phyloP scores from a whole-genome alignment of 2,329 filamentous ascomycete genomes.

The Chaetomiaceae sp. region DNA sequence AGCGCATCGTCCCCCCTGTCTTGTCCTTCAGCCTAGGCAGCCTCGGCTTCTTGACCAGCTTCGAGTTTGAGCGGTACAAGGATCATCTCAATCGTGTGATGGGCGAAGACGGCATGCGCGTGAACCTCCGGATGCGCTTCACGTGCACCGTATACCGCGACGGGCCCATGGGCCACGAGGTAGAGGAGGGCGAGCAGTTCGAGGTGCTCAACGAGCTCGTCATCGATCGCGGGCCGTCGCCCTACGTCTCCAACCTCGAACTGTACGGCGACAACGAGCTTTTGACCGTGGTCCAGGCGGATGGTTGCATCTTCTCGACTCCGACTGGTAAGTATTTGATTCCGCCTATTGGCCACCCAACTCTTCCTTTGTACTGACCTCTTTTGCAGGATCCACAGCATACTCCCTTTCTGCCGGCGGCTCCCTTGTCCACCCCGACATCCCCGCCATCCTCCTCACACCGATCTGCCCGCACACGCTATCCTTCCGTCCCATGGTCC shows the following conservation, averaged over 20 bases:
- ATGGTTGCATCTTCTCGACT: constrained; percentile 96
- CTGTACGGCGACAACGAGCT: constrained; percentile 93
- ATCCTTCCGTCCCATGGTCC: constrained; percentile 95
- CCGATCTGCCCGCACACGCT: constrained; percentile 97
- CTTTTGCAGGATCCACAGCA: constrained; percentile 68
- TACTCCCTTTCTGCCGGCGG: constrained; percentile 95
- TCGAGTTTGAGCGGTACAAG: constrained; percentile 84
- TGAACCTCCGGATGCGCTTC: constrained; percentile 97
- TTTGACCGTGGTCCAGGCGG: constrained; percentile 90
- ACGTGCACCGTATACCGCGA: constrained; percentile 93
- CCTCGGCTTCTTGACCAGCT: constrained; percentile 83
- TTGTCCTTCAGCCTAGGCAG: constrained; percentile 80
- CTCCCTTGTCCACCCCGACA: constrained; percentile 92
- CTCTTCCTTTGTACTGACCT: constrained; percentile 6
- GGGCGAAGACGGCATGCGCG: constrained; percentile 92
- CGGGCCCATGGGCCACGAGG: constrained; percentile 54
- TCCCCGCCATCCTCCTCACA: constrained; percentile 92
- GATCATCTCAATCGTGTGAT: constrained; percentile 82
- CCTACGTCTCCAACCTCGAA: constrained; percentile 95
- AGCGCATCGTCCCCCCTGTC: constrained; percentile 79
- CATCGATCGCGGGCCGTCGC: constrained; percentile 93
- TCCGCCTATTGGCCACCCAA: background rate
- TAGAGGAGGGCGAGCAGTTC: constrained; percentile 89
- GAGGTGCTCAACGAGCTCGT: constrained; percentile 98
- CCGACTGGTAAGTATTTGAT: constrained; percentile 61